Conservation (phyloP, 345 rosid species). For the Rhizophora mangle region DNA sequence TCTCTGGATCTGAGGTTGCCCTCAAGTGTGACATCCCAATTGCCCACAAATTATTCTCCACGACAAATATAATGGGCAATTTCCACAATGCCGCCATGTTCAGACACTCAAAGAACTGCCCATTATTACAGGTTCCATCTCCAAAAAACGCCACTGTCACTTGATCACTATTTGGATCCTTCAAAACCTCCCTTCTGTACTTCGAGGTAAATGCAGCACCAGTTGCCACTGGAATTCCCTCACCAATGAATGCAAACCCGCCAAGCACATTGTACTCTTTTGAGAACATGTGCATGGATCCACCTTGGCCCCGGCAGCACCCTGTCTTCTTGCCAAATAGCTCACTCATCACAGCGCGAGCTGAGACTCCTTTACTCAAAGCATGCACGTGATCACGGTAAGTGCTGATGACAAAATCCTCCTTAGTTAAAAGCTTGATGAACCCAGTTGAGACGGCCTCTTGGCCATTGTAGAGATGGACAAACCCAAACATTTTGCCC, state of each 20-base stretch:
- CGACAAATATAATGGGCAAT: constrained; percentile 81
- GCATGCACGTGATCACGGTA: constrained; percentile 89
- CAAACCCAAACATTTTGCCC: constrained; percentile 86
- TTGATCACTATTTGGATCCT: constrained; percentile 50
- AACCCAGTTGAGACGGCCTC: constrained; percentile 84
- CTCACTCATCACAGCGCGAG: constrained; percentile 88
- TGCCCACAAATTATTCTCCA: constrained; percentile 89
- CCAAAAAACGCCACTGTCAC: constrained; percentile 79
- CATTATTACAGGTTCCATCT: constrained; percentile 82
- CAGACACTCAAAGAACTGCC: constrained; percentile 81
- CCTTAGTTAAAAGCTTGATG: constrained; percentile 55
- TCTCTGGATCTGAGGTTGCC: constrained; percentile 78
- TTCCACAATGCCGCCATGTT: constrained; percentile 84
- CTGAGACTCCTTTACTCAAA: constrained; percentile 77
- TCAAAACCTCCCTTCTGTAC: constrained; percentile 69
- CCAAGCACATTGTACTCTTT: constrained; percentile 80
- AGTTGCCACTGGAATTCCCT: constrained; percentile 79
- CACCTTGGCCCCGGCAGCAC: constrained; percentile 88
- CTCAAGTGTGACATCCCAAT: constrained; percentile 86
- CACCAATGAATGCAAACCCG: constrained; percentile 84
- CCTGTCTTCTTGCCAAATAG: constrained; percentile 80
- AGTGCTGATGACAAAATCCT: constrained; percentile 67
- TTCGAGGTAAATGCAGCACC: constrained; percentile 73
- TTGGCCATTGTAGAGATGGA: constrained; percentile 82
- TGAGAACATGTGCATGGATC: constrained; percentile 90